Evolutionary conservation across 306 rosid genomes (phyloP).

Genomic region (Mucuna pruriens): DNA sequence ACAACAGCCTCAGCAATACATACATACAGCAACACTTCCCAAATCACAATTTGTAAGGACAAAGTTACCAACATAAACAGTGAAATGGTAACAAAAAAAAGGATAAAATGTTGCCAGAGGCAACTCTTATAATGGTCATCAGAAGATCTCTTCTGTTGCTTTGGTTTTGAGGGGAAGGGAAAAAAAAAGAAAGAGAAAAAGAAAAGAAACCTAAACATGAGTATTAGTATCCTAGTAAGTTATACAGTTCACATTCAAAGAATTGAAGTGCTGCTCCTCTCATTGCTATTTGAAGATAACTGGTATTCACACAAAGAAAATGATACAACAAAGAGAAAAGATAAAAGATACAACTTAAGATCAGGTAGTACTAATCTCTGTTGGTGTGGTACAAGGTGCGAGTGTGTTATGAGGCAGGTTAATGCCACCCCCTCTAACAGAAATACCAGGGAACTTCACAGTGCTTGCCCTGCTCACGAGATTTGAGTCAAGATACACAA

Average conservation of each 20-base stretch:
- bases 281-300: slow-evolving; percentile 63
- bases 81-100: neutral
- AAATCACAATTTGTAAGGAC: slow-evolving; percentile 38
- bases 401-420: slow-evolving; percentile 70
- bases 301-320: slow-evolving; percentile 85
- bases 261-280: slow-evolving; percentile 70
- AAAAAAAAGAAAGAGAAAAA: neutral
- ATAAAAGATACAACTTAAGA: slow-evolving; percentile 41
- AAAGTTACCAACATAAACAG: slow-evolving; percentile 10
- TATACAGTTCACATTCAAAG: slow-evolving; percentile 72
- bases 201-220: slow-evolving; percentile 60
- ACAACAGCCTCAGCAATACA: neutral
- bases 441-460: slow-evolving; percentile 62
- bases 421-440: slow-evolving; percentile 91
- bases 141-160: slow-evolving; percentile 50
- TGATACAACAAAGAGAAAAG: slow-evolving; percentile 53
- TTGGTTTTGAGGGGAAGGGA: slow-evolving; percentile 35
- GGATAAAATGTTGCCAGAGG: slow-evolving; percentile 48
- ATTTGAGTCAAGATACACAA: slow-evolving; percentile 81
- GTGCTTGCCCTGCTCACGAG: slow-evolving; percentile 77
- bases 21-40: neutral
- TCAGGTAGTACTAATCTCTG: slow-evolving; percentile 65
- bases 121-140: slow-evolving; percentile 55
- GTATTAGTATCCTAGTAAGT: slow-evolving; percentile 72
- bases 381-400: slow-evolving; percentile 70